Evolutionary conservation across 2,329 filamentous ascomycete genomes (phyloP).

Genomic region (Colletotrichum tropicicola): DNA sequence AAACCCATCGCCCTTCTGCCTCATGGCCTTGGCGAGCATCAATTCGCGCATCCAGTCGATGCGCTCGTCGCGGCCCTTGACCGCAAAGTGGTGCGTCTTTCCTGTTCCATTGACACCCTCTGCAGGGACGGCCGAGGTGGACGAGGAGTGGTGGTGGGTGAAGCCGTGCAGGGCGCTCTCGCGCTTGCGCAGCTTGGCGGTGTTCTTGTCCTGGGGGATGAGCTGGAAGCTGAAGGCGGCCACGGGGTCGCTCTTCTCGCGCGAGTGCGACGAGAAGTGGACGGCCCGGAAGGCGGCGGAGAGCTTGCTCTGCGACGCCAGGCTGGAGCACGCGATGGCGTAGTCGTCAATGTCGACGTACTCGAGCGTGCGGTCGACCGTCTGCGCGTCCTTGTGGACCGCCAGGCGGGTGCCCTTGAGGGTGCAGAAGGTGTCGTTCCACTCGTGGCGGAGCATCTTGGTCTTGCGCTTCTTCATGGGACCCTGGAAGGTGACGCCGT

Average conservation of each 20-base stretch:
- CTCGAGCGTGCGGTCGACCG: constrained; percentile 70
- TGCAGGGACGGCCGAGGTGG: constrained; percentile 36
- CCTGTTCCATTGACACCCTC: constrained; percentile 68
- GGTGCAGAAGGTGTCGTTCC: constrained; percentile 91
- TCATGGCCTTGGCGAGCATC: constrained; percentile 88
- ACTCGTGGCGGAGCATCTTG: constrained; percentile 88
- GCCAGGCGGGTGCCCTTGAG: constrained; percentile 79
- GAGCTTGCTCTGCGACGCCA: constrained; percentile 81
- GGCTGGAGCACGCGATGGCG: constrained; percentile 82
- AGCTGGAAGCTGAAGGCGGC: constrained; percentile 87
- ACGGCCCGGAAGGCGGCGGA: constrained; percentile 87
- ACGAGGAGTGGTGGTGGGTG: constrained; percentile 31
- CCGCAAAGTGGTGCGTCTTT: constrained; percentile 95
- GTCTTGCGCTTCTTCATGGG: constrained; percentile 96
- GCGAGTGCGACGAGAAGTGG: constrained; percentile 63
- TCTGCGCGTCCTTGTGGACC: constrained; percentile 73
- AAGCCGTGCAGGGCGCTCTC: constrained; percentile 54
- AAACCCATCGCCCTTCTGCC: constrained; percentile 84
- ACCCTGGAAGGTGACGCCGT: constrained; percentile 77
- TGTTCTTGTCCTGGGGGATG: constrained; percentile 72
- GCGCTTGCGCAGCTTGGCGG: constrained; percentile 58
- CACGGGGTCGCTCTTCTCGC: constrained; percentile 65
- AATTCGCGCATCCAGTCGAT: constrained; percentile 98
- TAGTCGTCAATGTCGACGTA: constrained; percentile 91
- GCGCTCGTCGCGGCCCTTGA: constrained; percentile 84